phyloP scores from a whole-genome alignment of 139 green algal species.

The Parachlorella kessleri region DNA sequence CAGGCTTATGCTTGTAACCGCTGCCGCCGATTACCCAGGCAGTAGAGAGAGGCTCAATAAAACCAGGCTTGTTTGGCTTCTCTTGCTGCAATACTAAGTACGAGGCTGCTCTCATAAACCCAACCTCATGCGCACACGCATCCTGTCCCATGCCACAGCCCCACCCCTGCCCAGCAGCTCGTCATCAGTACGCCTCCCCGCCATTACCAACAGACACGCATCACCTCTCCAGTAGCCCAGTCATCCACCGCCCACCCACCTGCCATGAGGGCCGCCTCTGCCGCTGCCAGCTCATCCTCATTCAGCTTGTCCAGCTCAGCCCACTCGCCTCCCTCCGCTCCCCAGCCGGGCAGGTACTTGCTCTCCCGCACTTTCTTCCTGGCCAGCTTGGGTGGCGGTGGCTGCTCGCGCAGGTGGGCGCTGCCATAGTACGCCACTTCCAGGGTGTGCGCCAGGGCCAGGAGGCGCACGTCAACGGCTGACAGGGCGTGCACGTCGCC shows the following conservation, averaged over 20 bases:
- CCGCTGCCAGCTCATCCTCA: constrained; percentile 59
- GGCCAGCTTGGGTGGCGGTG: constrained; percentile 22
- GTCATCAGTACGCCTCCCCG: neutral
- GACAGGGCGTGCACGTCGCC: constrained; percentile 90
- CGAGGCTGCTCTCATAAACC: too few species aligned
- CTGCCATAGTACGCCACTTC: constrained; percentile 71
- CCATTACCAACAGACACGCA: neutral
- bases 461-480: constrained; percentile 74
- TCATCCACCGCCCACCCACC: too few species aligned
- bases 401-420: constrained; percentile 60
- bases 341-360: constrained; percentile 81
- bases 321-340: constrained; percentile 72
- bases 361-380: constrained; percentile 19
- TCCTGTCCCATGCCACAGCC: too few species aligned
- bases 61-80: too few species aligned
- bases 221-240: too few species aligned
- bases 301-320: constrained; percentile 72
- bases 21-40: too few species aligned
- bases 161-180: too few species aligned
- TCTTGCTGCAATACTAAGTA: too few species aligned
- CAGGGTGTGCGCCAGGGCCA: constrained; percentile 82
- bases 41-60: too few species aligned
- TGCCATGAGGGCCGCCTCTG: constrained; percentile 21
- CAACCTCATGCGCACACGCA: too few species aligned
- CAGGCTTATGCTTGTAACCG: too few species aligned